Evolutionary conservation across 805 yeast genomes (phyloP), one percentile per base, ranked within the genome.

Genomic region (Candida hungchunana): DNA sequence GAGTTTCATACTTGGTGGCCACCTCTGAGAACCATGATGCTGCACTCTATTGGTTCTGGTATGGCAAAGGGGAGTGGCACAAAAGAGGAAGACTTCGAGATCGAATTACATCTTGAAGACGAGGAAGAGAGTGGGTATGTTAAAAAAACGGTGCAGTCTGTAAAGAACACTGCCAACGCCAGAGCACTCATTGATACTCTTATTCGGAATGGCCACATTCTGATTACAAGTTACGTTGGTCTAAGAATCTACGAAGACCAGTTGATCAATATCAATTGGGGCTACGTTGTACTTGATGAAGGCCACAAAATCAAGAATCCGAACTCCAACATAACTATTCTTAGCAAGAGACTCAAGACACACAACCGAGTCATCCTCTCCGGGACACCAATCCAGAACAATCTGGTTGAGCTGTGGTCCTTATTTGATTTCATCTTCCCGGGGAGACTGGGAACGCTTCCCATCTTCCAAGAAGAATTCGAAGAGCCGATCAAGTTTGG

Each of bases 1-100:
- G 98, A 93, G 59, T 76, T 93, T 31, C 97, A 90, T 50, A 74
- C 81, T 32, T 93, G 98, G 98, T 93, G 97, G 97, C 97, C 97
- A 3, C 87, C 97, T 0, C 67, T 93, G 18, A 61, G 98, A 42
- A 77, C 88, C 5, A 77, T 85, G 5, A 86, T 93, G 32, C 61
- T 93, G 21, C 98, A 93, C 57, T 81, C 96, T 1, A 93, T 88
- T 31, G 98, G 98, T 0, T 66, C 87, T 1, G 97, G 96, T 1
- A 81, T 90, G 89, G n/a, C n/a, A 51, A 52, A 30, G 56, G 48
- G 3, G 55, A 52, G 14, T n/a, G n/a, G n/a, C n/a, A 36, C 56
- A 0, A 65, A 62, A 11, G 77, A 71, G 33, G 76, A 68, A 9
- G 74, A 70, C 17, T 52, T 77, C n/a, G 85, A 80, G 40, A 62